A percentile compares a stretch with the other conserved stretches of the same genome.
phyloP scores from a whole-genome alignment of 2,329 filamentous ascomycete genomes.

The Ascochyta fabae region DNA sequence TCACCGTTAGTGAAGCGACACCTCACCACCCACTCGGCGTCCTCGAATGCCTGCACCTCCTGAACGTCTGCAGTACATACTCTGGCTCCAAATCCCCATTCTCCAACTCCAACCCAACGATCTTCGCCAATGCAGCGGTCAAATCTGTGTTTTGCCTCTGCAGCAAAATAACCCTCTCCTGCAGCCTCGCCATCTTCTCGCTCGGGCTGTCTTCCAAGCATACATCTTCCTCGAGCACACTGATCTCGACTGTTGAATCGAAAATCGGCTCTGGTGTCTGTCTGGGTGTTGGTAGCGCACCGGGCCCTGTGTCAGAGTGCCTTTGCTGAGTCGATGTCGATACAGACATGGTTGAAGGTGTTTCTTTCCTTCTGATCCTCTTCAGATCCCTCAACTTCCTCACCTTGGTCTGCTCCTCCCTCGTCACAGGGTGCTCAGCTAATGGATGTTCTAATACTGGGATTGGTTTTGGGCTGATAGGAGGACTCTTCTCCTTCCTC shows the following conservation, averaged over 20 bases:
- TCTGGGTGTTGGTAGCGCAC: slow-evolving; percentile 23
- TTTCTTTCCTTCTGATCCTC: slow-evolving; percentile 29
- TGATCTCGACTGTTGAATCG: slow-evolving; percentile 15
- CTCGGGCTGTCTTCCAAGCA: slow-evolving; percentile 1
- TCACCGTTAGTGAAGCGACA: not conserved
- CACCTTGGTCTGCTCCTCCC: slow-evolving; percentile 32
- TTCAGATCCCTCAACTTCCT: slow-evolving; percentile 38
- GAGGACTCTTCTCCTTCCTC: slow-evolving; percentile 26
- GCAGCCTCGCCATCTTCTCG: slow-evolving; percentile 25
- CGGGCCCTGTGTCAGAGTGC: slow-evolving; percentile 13
- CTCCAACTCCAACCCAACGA: slow-evolving; percentile 33
- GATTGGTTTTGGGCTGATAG: slow-evolving; percentile 22
- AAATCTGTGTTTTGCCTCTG: slow-evolving; percentile 37
- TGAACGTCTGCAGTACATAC: slow-evolving; percentile 23
- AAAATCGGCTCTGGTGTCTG: slow-evolving; percentile 23
- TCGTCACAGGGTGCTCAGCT: slow-evolving; percentile 12
- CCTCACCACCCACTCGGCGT: slow-evolving; percentile 17
- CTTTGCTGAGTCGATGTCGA: slow-evolving; percentile 6
- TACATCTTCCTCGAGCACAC: slow-evolving; percentile 14
- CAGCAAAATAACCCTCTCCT: slow-evolving; percentile 27
- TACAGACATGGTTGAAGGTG: slow-evolving; percentile 4
- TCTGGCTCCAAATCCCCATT: slow-evolving; percentile 29
- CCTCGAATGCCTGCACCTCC: slow-evolving; percentile 12
- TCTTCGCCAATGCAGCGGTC: slow-evolving; percentile 33
- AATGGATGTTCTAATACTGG: slow-evolving; percentile 35